These are phyloP conservation scores for Helminthosporium solani DNA, from an alignment of 2,329 filamentous ascomycete genomes.

Conservation along the genomic window DNA sequence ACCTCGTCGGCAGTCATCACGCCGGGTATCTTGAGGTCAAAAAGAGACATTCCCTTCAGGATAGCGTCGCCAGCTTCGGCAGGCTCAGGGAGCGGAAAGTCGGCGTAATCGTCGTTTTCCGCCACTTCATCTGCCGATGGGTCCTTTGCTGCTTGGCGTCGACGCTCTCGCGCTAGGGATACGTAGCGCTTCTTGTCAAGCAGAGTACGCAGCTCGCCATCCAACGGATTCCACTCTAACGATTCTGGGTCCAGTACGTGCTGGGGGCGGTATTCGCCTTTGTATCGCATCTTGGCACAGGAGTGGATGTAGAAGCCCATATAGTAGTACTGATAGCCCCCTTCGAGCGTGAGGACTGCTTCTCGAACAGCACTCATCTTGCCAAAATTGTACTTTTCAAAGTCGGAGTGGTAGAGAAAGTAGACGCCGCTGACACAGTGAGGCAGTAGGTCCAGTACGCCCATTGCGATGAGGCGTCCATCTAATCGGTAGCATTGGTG, in stretches of 20 bases:
- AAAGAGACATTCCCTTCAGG: conserved; percentile 50
- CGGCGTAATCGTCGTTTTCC: conserved; percentile 16
- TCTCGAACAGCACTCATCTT: conserved; percentile 76
- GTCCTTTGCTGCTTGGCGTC: conserved; percentile 17
- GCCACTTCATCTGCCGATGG: not conserved
- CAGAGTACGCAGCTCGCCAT: conserved; percentile 52
- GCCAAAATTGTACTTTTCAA: conserved; percentile 68
- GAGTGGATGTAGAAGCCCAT: conserved; percentile 81
- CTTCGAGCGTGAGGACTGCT: conserved; percentile 67
- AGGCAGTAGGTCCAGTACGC: conserved; percentile 74
- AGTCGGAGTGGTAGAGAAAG: conserved; percentile 76
- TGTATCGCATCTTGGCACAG: conserved; percentile 82
- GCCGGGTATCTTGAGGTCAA: conserved; percentile 67
- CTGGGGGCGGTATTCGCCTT: conserved; percentile 75
- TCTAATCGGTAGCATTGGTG: conserved; percentile 82
- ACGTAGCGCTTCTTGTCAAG: conserved; percentile 60
- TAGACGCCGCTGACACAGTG: conserved; percentile 79
- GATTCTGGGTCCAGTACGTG: conserved; percentile 70
- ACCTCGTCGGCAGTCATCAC: conserved; percentile 59
- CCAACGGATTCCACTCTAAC: conserved; percentile 62
- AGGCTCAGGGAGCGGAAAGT: conserved; percentile 28
- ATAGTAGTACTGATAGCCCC: conserved; percentile 75
- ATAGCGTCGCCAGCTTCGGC: conserved; percentile 39
- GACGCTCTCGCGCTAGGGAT: conserved; percentile 42
- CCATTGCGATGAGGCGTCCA: conserved; percentile 71